Conservation (phyloP, 257 asterid genomes). For the Eucommia ulmoides region DNA sequence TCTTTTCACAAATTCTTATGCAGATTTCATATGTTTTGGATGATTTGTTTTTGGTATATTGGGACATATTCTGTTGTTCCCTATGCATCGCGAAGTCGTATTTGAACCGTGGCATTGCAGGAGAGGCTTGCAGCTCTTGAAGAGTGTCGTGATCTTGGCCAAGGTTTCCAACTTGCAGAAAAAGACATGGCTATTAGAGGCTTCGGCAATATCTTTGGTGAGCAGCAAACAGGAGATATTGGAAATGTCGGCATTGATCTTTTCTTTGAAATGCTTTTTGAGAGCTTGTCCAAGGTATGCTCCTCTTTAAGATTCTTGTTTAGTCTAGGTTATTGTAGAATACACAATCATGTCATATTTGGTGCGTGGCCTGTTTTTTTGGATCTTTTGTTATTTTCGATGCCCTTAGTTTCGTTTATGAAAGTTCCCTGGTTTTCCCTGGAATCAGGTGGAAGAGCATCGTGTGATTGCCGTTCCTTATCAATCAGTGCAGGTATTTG, state of each 20-base stretch:
- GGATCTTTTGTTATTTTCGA: conserved; percentile 8
- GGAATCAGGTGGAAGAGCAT: conserved; percentile 77
- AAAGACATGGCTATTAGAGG: conserved; percentile 99
- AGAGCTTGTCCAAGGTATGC: conserved; percentile 90
- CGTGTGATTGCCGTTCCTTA: conserved; percentile 77
- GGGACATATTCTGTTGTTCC: conserved; percentile 5
- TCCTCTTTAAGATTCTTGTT: neutral
- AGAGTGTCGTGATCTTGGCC: conserved; percentile 91
- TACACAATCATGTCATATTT: neutral
- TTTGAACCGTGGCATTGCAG: conserved; percentile 31
- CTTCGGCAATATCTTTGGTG: conserved; percentile 94
- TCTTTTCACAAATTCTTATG: neutral
- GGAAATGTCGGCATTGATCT: conserved; percentile 99
- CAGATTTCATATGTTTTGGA: conserved; percentile 4
- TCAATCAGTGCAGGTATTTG: conserved; percentile 76
- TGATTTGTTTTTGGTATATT: conserved; percentile 7
- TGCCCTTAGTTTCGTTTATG: neutral
- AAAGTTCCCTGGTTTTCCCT: conserved; percentile 9
- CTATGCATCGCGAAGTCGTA: conserved; percentile 6
- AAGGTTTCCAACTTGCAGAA: conserved; percentile 97
- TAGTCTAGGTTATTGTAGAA: neutral
- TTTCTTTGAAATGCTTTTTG: conserved; percentile 97
- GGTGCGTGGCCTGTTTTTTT: conserved; percentile 3
- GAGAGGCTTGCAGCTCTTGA: conserved; percentile 95
- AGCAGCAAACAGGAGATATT: conserved; percentile 98